Percentiles rank a stretch among this genome's conserved stretches.
Conservation (phyloP, 2,329 filamentous ascomycete species). For the Ceratocystis alfenasii region DNA sequence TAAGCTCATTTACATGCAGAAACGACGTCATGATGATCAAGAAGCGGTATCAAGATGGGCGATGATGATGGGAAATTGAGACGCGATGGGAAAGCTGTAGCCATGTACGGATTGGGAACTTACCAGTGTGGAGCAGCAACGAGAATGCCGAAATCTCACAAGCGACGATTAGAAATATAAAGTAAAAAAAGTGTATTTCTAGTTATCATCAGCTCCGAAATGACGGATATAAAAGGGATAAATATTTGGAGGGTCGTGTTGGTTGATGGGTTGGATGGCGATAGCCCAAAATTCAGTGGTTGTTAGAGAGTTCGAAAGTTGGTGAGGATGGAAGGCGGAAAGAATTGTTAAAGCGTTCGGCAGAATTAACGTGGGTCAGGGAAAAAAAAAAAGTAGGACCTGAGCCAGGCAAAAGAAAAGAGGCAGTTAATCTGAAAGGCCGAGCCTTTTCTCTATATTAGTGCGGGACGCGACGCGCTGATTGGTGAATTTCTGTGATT, state of each 20-base stretch:
- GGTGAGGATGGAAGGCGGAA: constrained; percentile 22
- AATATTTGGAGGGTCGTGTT: constrained; percentile 11
- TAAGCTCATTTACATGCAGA: neutral
- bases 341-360: constrained; percentile 17
- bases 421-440: constrained; percentile 4
- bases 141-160: neutral
- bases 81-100: constrained; percentile 20
- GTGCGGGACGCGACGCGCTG: constrained; percentile 14
- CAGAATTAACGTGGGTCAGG: constrained; percentile 16
- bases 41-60: constrained; percentile 12
- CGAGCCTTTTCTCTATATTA: neutral
- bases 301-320: constrained; percentile 19
- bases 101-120: constrained; percentile 10
- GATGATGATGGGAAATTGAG: constrained; percentile 17
- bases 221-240: constrained; percentile 14
- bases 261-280: constrained; percentile 20
- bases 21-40: constrained; percentile 19
- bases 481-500: constrained; percentile 17
- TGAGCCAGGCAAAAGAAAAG: too few species aligned
- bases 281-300: constrained; percentile 20
- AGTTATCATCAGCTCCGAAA: constrained; percentile 10
- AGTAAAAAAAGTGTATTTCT: constrained; percentile 14
- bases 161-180: constrained; percentile 1
- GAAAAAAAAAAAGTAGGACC: constrained; percentile 15
- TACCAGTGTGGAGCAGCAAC: constrained; percentile 11